Base-by-base conservation (phyloP, 2,329 filamentous ascomycete genomes). In the Fusarium ramigenum region DNA sequence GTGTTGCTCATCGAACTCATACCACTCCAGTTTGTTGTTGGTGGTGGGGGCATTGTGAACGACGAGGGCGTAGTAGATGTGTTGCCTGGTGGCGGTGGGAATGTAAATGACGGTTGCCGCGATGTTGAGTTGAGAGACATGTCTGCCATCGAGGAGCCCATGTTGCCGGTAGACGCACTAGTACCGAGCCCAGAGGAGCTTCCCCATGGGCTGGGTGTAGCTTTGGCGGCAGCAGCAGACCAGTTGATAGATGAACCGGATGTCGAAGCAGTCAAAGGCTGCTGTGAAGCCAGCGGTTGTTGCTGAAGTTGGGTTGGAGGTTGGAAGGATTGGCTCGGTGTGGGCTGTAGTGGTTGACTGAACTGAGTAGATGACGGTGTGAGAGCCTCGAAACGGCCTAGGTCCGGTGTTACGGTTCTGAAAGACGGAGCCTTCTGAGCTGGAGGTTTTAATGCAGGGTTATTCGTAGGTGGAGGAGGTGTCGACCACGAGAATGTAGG, bases 401-500 rank as follows among this genome's bases (percentile, higher is more conserved):
- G 83, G 68, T 91, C 89, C 1, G 89, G 89, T 2, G 88, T 90
- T 34, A 91, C 87, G 0, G 88, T 90, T 52, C 89, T 82, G 79
- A 87, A 90, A 23, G 70, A 75, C 43, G 82, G 82, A 56, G 75
- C 34, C 43, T 66, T 70, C 56, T 66, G 66, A 42, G 47, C 72
- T 12, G 80, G 68, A 14, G 76, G 74, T 23, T 75, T 78, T 50
- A 81, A 73, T 63, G n/a, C 49, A 11, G 80, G 79, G 21, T 74
- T 78, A 34, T 83, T 82, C 9, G 84, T 80, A 12, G 87, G 82
- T 15, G 83, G 84, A 18, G 89, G 88, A 16, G 89, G 88, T 6
- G 89, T 90, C 4, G 90, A 92, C 90, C 91, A 93, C 12, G 90
- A 87, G 79, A 92, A 92, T 8, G 87, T 83, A 1, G 86, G 84